Conservation (phyloP, 176 grass and related monocot genomes). For the Eleusine indica region DNA sequence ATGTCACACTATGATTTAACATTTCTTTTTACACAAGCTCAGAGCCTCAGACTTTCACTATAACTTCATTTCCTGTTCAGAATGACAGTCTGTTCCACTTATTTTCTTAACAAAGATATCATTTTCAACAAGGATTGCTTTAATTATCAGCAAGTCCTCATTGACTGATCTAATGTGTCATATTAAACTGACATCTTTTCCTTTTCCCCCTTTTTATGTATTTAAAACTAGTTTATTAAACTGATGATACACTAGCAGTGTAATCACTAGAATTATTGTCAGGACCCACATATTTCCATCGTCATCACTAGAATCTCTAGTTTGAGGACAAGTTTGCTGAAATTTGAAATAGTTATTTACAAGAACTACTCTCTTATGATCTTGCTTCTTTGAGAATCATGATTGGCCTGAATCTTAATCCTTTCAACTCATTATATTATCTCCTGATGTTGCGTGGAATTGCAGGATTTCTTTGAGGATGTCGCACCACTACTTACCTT, state of each 20-base stretch:
- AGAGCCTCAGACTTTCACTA: not conserved
- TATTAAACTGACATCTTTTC: not conserved
- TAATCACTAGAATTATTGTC: slow-evolving; percentile 22
- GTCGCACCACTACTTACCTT: slow-evolving; percentile 85
- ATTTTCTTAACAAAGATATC: not conserved
- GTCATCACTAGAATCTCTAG: slow-evolving; percentile 5
- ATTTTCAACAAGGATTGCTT: not conserved
- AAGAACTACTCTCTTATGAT: slow-evolving; percentile 3
- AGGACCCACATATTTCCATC: not conserved
- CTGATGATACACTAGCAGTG: not conserved
- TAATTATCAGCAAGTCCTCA: slow-evolving; percentile 14
- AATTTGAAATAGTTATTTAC: not conserved
- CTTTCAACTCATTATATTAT: slow-evolving; percentile 21
- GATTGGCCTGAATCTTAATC: slow-evolving; percentile 12
- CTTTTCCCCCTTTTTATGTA: not conserved
- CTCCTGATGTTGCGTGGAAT: slow-evolving; percentile 12
- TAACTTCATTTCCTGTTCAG: not conserved
- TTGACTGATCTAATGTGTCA: not conserved
- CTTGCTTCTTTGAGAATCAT: slow-evolving; percentile 13
- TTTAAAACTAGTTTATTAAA: slow-evolving; percentile 19
- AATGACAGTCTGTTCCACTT: slow-evolving; percentile 15
- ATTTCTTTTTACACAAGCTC: slow-evolving; percentile 20
- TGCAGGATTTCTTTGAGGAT: slow-evolving; percentile 97
- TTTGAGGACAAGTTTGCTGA: not conserved
- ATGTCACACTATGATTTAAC: not conserved